Percentiles rank a stretch among this genome's conserved stretches.
phyloP scores from a whole-genome alignment of 768 basidiomycete genomes.

The Auricularia auricula-judae region DNA sequence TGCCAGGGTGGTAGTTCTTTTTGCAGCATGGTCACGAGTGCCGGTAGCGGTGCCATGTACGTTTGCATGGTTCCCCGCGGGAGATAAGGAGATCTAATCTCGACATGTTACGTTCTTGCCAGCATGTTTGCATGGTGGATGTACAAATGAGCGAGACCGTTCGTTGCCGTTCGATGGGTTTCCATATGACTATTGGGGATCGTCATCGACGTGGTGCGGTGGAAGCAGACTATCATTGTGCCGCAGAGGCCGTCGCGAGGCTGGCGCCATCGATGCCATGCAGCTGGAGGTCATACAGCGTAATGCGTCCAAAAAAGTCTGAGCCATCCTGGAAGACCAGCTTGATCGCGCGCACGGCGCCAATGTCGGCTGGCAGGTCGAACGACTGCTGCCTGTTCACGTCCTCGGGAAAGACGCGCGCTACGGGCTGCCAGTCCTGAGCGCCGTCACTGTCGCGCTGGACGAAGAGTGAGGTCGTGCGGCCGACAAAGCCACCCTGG shows the following conservation, averaged over 20 bases:
- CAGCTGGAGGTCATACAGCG: constrained; percentile 50
- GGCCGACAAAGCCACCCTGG: constrained; percentile 81
- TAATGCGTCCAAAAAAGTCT: constrained; percentile 76
- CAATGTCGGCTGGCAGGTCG: constrained; percentile 25
- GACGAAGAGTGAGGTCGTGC: constrained; percentile 31
- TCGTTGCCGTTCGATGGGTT: background rate
- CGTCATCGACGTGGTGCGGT: too few species aligned
- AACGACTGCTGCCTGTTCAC: constrained; percentile 66
- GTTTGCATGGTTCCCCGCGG: too few species aligned
- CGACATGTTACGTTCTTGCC: too few species aligned
- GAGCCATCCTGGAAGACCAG: constrained; percentile 72
- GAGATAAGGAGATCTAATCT: too few species aligned
- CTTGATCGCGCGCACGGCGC: constrained; percentile 35
- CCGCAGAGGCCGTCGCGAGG: background rate
- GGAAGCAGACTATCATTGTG: background rate
- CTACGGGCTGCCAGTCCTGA: constrained; percentile 40
- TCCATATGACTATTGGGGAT: background rate
- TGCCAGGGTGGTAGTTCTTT: too few species aligned
- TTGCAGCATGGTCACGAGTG: too few species aligned
- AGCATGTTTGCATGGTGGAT: too few species aligned
- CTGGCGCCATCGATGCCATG: constrained; percentile 12
- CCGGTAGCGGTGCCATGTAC: too few species aligned
- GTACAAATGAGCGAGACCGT: background rate
- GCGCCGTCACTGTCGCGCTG: constrained; percentile 12
- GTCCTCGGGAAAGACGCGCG: constrained; percentile 65